Percentiles rank a stretch among this genome's conserved stretches.
Evolutionary conservation across 1,284 basidiomycete species (phyloP).

Genomic region (Trichosporon sp.): DNA sequence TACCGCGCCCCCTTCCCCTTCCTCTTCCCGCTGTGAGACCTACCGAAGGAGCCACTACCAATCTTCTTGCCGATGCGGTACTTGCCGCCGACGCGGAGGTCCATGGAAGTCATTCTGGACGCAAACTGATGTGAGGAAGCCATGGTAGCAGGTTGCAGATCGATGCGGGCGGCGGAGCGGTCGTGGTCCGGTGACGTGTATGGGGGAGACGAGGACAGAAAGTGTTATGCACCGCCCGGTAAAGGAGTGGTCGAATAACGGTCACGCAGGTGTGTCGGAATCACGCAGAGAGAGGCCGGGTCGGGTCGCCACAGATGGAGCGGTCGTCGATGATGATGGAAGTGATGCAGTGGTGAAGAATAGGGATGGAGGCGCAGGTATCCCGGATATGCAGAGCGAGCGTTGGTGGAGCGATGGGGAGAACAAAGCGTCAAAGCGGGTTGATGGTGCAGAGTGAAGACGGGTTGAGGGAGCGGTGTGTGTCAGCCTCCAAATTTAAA

Average conservation of each 20-base stretch:
- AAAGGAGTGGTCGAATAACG: not conserved
- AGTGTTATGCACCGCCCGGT: constrained; percentile 5
- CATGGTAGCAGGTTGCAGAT: not conserved
- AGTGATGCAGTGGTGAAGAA: not conserved
- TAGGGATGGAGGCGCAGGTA: not conserved
- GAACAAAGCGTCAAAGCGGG: not conserved
- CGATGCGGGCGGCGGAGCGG: not conserved
- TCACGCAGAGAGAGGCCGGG: not conserved
- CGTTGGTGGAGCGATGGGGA: not conserved
- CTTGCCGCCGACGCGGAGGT: constrained; percentile 95
- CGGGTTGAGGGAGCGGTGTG: not conserved
- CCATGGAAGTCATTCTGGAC: constrained; percentile 57
- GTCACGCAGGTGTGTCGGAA: not conserved
- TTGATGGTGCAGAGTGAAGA: not conserved
- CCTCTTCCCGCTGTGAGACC: constrained; percentile 34
- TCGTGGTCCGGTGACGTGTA: not conserved
- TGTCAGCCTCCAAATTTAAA: constrained; percentile 7
- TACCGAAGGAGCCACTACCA: constrained; percentile 96
- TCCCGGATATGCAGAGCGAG: not conserved
- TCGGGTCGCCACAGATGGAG: not conserved
- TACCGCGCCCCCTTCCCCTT: not conserved
- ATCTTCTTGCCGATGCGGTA: constrained; percentile 99
- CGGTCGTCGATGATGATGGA: not conserved
- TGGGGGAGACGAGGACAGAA: not conserved
- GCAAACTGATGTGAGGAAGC: constrained; percentile 8